Evolutionary conservation across 257 asterid genomes (phyloP).

Genomic region (Solanum piurae): DNA sequence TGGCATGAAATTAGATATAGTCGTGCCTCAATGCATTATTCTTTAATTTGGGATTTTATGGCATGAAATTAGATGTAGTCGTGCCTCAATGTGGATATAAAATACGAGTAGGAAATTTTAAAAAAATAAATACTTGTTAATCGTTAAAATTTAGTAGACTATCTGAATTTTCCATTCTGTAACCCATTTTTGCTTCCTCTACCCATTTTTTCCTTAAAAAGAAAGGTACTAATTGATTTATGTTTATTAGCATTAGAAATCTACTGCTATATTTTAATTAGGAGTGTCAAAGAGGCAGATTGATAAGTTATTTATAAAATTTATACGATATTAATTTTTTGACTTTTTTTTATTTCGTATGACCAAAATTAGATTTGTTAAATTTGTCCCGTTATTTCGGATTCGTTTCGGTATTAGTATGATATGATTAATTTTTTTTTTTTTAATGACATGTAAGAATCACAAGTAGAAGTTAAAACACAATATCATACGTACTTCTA

Average conservation of each 20-base stretch:
- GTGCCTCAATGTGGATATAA: fast-evolving
- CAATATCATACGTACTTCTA: neutral
- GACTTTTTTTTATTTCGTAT: fast-evolving
- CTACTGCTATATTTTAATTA: neutral
- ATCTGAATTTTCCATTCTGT: too few relatives aligned
- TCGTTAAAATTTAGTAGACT: too few relatives aligned
- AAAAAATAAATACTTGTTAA: too few relatives aligned
- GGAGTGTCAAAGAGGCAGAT: neutral
- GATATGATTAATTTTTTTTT: too few relatives aligned
- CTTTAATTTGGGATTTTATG: neutral
- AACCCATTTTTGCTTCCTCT: neutral
- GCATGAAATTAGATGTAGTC: too few relatives aligned
- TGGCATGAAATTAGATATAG: neutral
- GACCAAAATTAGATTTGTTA: neutral
- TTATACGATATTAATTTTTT: too few relatives aligned
- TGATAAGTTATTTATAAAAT: too few relatives aligned
- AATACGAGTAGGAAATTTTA: neutral
- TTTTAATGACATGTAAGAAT: neutral
- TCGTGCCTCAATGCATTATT: neutral
- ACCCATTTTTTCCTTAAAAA: neutral
- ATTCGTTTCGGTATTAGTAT: too few relatives aligned
- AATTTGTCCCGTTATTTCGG: fast-evolving
- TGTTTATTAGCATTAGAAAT: neutral
- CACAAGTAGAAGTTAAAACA: neutral
- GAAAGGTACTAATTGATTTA: neutral